phyloP scores from a whole-genome alignment of 2,329 filamentous ascomycete species.

The Reticulascus tulasneorum region DNA sequence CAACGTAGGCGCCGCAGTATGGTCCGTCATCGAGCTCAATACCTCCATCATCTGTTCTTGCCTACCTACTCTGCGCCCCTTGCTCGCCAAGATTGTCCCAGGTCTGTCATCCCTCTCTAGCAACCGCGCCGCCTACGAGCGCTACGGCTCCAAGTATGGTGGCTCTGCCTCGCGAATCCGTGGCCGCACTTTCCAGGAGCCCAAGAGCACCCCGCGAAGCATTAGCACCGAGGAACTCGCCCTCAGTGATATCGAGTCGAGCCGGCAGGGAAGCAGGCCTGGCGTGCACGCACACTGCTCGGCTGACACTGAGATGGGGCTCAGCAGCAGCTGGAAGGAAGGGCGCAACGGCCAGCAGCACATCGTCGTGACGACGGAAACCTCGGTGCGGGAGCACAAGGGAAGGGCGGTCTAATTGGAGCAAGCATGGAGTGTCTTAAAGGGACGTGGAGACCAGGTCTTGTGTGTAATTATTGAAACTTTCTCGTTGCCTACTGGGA shows the following conservation, averaged over 20 bases:
- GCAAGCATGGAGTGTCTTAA: no score
- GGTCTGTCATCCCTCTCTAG: constrained; percentile 15
- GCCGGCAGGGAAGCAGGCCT: background rate
- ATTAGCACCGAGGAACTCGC: constrained; percentile 22
- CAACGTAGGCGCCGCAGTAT: constrained; percentile 24
- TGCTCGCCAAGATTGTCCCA: constrained; percentile 20
- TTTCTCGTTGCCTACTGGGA: no score
- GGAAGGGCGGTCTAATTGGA: background rate
- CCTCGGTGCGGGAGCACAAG: background rate
- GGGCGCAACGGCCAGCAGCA: background rate
- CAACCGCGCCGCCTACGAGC: constrained; percentile 12
- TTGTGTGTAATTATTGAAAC: no score
- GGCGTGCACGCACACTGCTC: constrained; percentile 5
- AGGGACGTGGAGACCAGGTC: no score
- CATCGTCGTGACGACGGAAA: constrained; percentile 4
- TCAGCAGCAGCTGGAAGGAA: no score
- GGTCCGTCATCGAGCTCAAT: constrained; percentile 27
- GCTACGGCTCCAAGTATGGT: constrained; percentile 16
- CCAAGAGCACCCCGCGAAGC: constrained; percentile 10
- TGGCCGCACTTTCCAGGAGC: constrained; percentile 7
- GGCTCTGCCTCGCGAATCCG: constrained; percentile 5
- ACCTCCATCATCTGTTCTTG: constrained; percentile 23
- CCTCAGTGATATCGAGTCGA: constrained; percentile 12
- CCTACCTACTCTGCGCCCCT: constrained; percentile 24
- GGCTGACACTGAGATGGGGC: constrained; percentile 1